Evolutionary conservation across 1,284 basidiomycete genomes (phyloP).

Genomic region (Naganishia cerealis): DNA sequence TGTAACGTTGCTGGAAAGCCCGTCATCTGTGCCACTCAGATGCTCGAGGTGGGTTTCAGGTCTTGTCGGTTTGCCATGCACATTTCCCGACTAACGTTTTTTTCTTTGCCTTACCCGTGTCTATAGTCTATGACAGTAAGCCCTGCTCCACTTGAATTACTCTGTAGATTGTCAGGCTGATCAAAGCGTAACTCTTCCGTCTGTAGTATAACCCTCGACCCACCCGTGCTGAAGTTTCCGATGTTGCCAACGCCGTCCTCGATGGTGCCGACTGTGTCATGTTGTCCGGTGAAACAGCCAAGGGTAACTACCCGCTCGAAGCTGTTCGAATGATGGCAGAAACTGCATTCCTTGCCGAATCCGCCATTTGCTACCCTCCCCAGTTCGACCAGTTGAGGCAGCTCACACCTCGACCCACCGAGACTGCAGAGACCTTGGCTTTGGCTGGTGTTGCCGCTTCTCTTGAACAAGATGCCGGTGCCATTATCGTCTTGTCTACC

Average conservation of each 20-base stretch:
- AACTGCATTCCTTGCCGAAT: conserved; percentile 90
- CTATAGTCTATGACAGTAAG: conserved; percentile 85
- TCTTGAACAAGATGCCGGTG: conserved; percentile 88
- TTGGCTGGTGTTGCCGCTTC: conserved; percentile 91
- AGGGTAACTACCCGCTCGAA: conserved; percentile 88
- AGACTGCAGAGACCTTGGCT: conserved; percentile 88
- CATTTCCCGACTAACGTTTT: background rate
- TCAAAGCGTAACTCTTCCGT: conserved; percentile 24
- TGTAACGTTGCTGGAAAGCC: conserved; percentile 96
- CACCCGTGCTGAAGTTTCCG: conserved; percentile 93
- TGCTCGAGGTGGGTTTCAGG: conserved; percentile 77
- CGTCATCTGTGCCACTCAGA: conserved; percentile 98
- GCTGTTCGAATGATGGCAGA: conserved; percentile 99
- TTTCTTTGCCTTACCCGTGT: background rate
- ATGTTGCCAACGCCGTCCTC: conserved; percentile 95
- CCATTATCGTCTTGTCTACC: conserved; percentile 94
- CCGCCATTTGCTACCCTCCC: conserved; percentile 87
- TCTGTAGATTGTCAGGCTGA: background rate
- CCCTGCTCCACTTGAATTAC: conserved; percentile 26
- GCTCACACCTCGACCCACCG: conserved; percentile 78
- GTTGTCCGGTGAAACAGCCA: conserved; percentile 96
- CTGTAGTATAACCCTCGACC: conserved; percentile 87
- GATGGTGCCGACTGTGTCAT: conserved; percentile 98
- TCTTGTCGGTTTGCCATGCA: background rate
- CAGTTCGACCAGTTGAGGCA: conserved; percentile 83